A percentile compares a stretch with the other conserved stretches of the same genome.
Evolutionary conservation across 2,329 filamentous ascomycete species (phyloP).

Genomic region (Zopfia rhizophila): DNA sequence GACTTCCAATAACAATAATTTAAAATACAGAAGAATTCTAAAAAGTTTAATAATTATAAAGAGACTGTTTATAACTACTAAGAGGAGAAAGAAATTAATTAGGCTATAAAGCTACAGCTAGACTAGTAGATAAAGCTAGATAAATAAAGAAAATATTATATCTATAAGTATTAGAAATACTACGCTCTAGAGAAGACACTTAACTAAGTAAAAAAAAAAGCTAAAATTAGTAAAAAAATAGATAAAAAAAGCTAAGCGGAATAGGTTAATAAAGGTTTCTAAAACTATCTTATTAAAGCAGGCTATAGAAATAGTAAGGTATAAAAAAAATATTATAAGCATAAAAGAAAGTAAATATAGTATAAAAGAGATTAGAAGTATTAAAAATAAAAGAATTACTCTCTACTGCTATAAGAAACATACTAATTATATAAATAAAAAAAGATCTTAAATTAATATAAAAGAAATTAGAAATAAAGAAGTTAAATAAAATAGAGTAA

Average conservation of each 20-base stretch:
- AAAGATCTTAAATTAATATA: conserved; percentile 4
- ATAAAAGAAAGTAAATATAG: conserved; percentile 8
- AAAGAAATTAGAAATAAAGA: conserved; percentile 8
- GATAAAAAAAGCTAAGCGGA: conserved; percentile 7
- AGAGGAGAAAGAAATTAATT: conserved; percentile 3
- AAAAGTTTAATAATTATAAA: conserved; percentile 6
- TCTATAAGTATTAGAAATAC: conserved; percentile 1
- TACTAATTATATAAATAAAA: conserved; percentile 1
- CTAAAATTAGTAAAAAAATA: conserved; percentile 2
- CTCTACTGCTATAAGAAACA: conserved; percentile 4
- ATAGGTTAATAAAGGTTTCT: conserved; percentile 4
- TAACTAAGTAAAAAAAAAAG: conserved; percentile 4
- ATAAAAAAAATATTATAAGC: conserved; percentile 6
- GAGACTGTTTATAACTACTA: conserved; percentile 3
- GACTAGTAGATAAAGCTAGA: conserved; percentile 1
- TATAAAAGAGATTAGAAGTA: conserved; percentile 7
- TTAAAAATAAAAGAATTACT: conserved; percentile 2
- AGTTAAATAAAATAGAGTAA: conserved; percentile 4
- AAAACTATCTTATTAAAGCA: conserved; percentile 1
- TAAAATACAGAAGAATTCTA: conserved; percentile 1
- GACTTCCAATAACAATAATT: conserved; percentile 7
- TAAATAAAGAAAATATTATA: neutral
- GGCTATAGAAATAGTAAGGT: neutral
- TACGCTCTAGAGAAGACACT: conserved; percentile 4
- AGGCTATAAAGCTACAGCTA: conserved; percentile 5